Base-by-base conservation (phyloP, 139 green algal species). In the Microglena sp. region DNA sequence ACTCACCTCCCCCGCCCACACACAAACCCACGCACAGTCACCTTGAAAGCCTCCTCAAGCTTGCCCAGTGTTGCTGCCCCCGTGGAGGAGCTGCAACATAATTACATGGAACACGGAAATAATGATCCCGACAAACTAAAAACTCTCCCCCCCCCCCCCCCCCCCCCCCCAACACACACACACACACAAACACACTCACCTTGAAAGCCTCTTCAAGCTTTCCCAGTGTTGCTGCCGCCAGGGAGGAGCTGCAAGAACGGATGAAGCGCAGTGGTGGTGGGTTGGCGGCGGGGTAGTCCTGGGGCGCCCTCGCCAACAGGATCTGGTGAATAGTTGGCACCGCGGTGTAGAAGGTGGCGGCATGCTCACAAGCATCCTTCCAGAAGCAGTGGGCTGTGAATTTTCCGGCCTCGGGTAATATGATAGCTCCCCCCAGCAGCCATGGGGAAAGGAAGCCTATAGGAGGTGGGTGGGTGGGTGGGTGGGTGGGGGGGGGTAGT, bases 251-350 rank as follows among this genome's bases (percentile, higher is more conserved):
- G 79, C 87, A 95, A 55, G 74, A 87, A 59, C 89, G 84, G 70
- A 96, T 95, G 78, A 91, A 90, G 26, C 89, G 77, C 45, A 96
- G 75, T 8, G 79, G 82, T 5, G 82, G 77, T 2, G 80, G 80
- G 11, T 44, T 50, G 45, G 60, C 11, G 2, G 50, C n/a, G 2
- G 76, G 77, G 65, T 79, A 87, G 71, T 87, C 80, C 55, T 76
- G 57, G 21, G 63, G 67, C 2, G 80, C 80, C 0, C 70, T 61
- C 1, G 62, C 36, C 43, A 80, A 58, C 46, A 77, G 70, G 46
- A 77, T 53, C 69, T 89, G 82, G 78, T 95, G 89, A 36, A 95
- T 93, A 60, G 89, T 94, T 33, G 89, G 89, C 29, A 95, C 88
- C 7, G 87, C 87, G 24, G 88, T 93, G 77, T 95, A 96, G 73